A percentile compares a stretch with the other conserved stretches of the same genome.
Evolutionary conservation across 768 basidiomycete species (phyloP).

Genomic region (Boletus rubroflammeus): DNA sequence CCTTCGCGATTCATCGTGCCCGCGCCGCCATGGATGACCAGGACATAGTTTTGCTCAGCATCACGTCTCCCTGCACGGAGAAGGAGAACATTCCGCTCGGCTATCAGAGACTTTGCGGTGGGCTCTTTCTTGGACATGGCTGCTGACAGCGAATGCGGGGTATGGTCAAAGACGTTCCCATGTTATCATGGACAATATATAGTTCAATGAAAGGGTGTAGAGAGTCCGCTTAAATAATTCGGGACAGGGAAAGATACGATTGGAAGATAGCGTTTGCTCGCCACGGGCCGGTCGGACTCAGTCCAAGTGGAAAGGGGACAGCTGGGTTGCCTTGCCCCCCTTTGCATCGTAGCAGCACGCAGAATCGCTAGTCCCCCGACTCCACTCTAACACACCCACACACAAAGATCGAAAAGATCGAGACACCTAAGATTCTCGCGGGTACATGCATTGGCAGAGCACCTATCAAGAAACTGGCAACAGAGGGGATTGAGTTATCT

Average conservation of each 20-base stretch:
- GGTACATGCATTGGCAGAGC: too few relatives aligned
- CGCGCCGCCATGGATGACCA: slow-evolving; percentile 81
- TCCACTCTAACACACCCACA: too few relatives aligned
- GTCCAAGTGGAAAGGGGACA: too few relatives aligned
- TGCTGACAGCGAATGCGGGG: neutral
- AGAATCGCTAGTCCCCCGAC: too few relatives aligned
- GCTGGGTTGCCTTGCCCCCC: too few relatives aligned
- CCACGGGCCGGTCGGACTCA: too few relatives aligned
- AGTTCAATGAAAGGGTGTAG: neutral
- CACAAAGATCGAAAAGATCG: too few relatives aligned
- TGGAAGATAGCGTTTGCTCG: too few relatives aligned
- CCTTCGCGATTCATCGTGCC: slow-evolving; percentile 58
- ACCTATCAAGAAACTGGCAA: too few relatives aligned
- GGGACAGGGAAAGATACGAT: neutral
- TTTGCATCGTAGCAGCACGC: too few relatives aligned
- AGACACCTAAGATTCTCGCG: too few relatives aligned
- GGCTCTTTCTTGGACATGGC: slow-evolving; percentile 9
- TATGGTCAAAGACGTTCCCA: neutral
- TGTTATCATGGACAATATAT: neutral
- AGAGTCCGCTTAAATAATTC: neutral
- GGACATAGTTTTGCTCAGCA: slow-evolving; percentile 30
- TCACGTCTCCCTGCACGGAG: slow-evolving; percentile 8
- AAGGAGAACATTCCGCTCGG: slow-evolving; percentile 1
- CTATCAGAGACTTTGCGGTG: neutral
- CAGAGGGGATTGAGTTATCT: too few relatives aligned